These are phyloP conservation scores for Clitoria ternatea DNA, from an alignment of 306 rosid species.

Conservation along the genomic window DNA sequence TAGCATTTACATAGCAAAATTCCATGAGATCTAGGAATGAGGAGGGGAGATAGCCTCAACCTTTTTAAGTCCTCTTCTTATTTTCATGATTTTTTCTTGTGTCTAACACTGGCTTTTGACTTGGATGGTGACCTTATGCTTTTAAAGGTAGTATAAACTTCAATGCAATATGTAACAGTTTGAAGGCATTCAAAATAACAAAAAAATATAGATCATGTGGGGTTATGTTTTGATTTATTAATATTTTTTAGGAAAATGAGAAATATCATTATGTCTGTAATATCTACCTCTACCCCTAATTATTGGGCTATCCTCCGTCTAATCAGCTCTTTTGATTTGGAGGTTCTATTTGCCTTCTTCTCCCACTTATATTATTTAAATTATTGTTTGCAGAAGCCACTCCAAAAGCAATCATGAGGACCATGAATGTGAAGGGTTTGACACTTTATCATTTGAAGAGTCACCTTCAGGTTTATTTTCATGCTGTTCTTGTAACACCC, in stretches of 20 bases:
- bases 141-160: constrained; percentile 3
- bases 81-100: neutral
- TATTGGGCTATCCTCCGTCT: neutral
- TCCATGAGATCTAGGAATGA: neutral
- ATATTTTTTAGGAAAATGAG: neutral
- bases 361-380: neutral
- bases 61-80: neutral
- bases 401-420: constrained; percentile 96
- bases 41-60: neutral
- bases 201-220: neutral
- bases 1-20: neutral
- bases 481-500: neutral
- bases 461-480: constrained; percentile 75
- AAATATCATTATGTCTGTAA: neutral
- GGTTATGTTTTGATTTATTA: neutral
- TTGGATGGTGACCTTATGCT: neutral
- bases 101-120: neutral
- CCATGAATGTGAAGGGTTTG: constrained; percentile 97
- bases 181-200: neutral
- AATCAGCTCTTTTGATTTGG: neutral
- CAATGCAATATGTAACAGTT: neutral
- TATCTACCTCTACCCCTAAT: neutral
- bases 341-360: neutral
- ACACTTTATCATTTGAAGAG: constrained; percentile 96
- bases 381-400: constrained; percentile 81